Conservation (phyloP, 192 early-diverging fungal species). For the Podila verticillata region DNA sequence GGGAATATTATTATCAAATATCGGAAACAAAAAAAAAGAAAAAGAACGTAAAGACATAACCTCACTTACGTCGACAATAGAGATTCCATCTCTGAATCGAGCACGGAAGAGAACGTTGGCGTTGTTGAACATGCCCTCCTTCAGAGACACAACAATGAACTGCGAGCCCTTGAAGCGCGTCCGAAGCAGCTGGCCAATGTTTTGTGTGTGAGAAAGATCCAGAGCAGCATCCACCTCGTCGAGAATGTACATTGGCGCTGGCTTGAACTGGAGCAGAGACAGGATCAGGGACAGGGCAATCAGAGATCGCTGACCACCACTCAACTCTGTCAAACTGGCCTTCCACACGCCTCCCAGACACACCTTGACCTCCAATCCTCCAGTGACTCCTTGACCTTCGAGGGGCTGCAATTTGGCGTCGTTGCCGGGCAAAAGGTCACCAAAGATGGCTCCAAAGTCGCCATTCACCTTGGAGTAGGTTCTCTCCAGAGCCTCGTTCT, state of each 20-base stretch:
- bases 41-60: neutral
- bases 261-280: constrained; percentile 96
- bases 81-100: constrained; percentile 94
- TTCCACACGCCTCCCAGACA: constrained; percentile 98
- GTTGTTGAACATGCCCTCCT: constrained; percentile 99
- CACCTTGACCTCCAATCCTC: constrained; percentile 95
- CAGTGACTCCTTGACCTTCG: constrained; percentile 80
- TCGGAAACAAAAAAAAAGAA: neutral
- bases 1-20: neutral
- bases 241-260: constrained; percentile 99
- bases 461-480: constrained; percentile 95
- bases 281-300: constrained; percentile 97
- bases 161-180: constrained; percentile 96
- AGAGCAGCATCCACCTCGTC: constrained; percentile 99
- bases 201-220: constrained; percentile 98
- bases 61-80: constrained; percentile 80
- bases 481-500: constrained; percentile 85
- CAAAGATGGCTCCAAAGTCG: constrained; percentile 98
- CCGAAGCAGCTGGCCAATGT: constrained; percentile 93
- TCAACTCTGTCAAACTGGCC: constrained; percentile 93
- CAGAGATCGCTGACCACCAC: constrained; percentile 96
- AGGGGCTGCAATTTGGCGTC: constrained; percentile 87
- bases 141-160: constrained; percentile 98
- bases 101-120: constrained; percentile 96
- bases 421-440: constrained; percentile 92